phyloP scores from a whole-genome alignment of 2,329 filamentous ascomycete species.

The Volutella citrinella region DNA sequence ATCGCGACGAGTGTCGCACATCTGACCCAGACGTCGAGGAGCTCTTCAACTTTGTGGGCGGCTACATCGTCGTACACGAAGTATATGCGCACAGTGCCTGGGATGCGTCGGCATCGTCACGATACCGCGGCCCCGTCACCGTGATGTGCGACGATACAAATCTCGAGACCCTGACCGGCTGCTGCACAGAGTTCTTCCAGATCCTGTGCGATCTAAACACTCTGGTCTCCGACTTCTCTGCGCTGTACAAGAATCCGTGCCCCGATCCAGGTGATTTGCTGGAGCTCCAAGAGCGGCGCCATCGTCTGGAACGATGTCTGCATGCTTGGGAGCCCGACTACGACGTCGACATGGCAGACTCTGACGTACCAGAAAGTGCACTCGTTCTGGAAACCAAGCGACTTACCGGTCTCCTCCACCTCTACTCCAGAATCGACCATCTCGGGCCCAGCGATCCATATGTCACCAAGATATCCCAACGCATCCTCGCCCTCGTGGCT shows the following conservation, averaged over 20 bases:
- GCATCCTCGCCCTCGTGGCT: constrained; percentile 21
- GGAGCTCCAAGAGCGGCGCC: too few relatives aligned
- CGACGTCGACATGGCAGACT: too few relatives aligned
- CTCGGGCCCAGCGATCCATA: constrained; percentile 22
- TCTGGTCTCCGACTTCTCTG: constrained; percentile 4
- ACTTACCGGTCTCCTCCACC: constrained; percentile 25
- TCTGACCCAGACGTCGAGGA: constrained; percentile 15
- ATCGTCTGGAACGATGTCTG: too few relatives aligned
- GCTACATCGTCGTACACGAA: constrained; percentile 20
- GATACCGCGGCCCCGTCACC: constrained; percentile 1
- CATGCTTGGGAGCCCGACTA: too few relatives aligned
- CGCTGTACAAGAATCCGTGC: too few relatives aligned
- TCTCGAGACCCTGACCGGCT: constrained; percentile 15
- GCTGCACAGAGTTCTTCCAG: constrained; percentile 12
- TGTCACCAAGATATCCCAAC: constrained; percentile 17
- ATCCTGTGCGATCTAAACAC: constrained; percentile 12
- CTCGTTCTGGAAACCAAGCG: constrained; percentile 23
- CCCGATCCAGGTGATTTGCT: too few relatives aligned
- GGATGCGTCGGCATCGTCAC: neutral
- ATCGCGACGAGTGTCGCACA: too few relatives aligned
- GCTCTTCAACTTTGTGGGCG: constrained; percentile 21
- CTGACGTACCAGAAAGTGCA: constrained; percentile 6
- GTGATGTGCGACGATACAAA: constrained; percentile 9
- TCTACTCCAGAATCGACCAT: constrained; percentile 25
- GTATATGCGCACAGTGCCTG: constrained; percentile 15